These are phyloP conservation scores for Boletus rex-veris DNA, from an alignment of 768 basidiomycete genomes.

Conservation along the genomic window DNA sequence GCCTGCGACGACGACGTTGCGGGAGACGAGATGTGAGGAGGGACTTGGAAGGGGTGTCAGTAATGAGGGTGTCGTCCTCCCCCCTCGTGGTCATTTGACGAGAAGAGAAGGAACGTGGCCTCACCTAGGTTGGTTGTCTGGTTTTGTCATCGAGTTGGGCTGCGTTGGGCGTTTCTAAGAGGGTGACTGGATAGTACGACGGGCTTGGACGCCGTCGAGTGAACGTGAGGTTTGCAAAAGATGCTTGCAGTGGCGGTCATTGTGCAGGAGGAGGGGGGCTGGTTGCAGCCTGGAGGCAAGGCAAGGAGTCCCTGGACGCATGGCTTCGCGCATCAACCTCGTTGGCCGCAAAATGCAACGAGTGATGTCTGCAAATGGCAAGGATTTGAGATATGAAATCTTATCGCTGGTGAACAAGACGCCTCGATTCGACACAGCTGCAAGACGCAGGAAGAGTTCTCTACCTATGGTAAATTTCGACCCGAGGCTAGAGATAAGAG, in stretches of 20 bases:
- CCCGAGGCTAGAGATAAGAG: no score
- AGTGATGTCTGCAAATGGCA: background rate
- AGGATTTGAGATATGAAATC: background rate
- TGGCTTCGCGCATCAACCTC: slow-evolving; percentile 6
- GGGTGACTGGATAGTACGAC: no score
- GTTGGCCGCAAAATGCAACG: background rate
- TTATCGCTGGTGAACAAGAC: background rate
- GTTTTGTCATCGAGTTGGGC: slow-evolving; percentile 8
- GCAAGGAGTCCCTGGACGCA: background rate
- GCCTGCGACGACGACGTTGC: slow-evolving; percentile 22
- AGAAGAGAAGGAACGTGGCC: background rate
- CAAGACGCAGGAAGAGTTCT: no score
- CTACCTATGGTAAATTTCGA: no score
- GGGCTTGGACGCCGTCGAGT: background rate
- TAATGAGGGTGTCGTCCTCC: no score
- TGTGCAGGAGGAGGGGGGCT: background rate
- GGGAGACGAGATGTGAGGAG: slow-evolving; percentile 5
- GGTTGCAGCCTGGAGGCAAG: background rate
- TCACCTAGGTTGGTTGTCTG: slow-evolving; percentile 8
- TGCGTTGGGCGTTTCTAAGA: background rate
- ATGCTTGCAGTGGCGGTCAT: background rate
- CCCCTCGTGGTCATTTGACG: background rate
- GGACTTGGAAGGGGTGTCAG: background rate
- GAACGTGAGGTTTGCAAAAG: background rate
- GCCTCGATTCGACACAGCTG: no score